Evolutionary conservation across 2,329 filamentous ascomycete species (phyloP), one percentile per base, ranked within the genome.

Genomic region (Pestalotiopsis sp.): DNA sequence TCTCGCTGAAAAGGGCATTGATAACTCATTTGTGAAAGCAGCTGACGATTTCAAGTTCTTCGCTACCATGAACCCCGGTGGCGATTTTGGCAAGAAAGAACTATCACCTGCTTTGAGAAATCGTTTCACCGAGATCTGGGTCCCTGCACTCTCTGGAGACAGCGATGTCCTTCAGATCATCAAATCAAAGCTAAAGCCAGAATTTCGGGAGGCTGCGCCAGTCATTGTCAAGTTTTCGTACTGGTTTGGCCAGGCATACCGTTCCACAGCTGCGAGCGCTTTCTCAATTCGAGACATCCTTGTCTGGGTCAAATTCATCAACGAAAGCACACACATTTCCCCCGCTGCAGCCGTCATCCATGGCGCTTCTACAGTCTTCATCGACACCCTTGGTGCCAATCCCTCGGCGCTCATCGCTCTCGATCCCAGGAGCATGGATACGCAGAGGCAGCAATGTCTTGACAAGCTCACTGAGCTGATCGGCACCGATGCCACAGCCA

Each of bases 121-220:
- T 78, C 93, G 96, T 70, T 97, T 99, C 78, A 99, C 96, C 0
- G 96, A 99, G 80, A 98, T 99, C 9, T 99, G 96, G 96, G 96
- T 98, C 0, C 94, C 96, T 1, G 89, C 95, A 1, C 83, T 98
- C 69, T 94, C 94, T 1, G 93, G 95, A 69, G 88, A 90, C 65
- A 91, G 94, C 38, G 97, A 99, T 77, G 91, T 98, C 41, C 82
- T 94, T 23, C 92, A 97, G 58, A 99, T 99, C 72, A 90, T 98
- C 17, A 84, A 86, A 65, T 89, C 91, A 13, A 98, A 97, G 78
- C 84, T 99, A 20, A 80, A 81, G 4, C 78, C 84, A 0, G 80
- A 83, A 17, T 85, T 87, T 6, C 86, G 87, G 71, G 76, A 84
- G 1, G 85, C 92, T 72, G 90, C 94, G 0, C 83, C 84, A 45